Percentiles rank a stretch among this genome's conserved stretches.
Evolutionary conservation across 75 land plant species (phyloP).

Genomic region (Picea sitchensis): DNA sequence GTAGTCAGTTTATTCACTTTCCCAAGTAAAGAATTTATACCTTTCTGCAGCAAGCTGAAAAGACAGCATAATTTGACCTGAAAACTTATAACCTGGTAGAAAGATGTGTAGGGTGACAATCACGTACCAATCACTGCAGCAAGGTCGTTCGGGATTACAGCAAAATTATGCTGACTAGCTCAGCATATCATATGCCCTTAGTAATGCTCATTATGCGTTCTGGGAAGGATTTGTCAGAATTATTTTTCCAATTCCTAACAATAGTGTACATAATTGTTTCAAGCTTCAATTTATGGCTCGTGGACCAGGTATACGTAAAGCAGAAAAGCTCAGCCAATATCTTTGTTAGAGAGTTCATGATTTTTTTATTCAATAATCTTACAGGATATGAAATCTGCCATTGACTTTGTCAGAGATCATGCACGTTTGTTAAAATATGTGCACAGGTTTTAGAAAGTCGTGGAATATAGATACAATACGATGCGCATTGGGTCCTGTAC

Average conservation of each 20-base stretch:
- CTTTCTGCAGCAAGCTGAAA: not conserved
- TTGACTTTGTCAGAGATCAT: not conserved
- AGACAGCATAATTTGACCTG: not conserved
- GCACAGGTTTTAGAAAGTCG: not conserved
- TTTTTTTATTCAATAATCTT: not conserved
- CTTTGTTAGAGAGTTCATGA: not conserved
- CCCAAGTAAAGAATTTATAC: not conserved
- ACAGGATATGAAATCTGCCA: not conserved
- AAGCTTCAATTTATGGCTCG: conserved; percentile 3
- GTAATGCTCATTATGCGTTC: not conserved
- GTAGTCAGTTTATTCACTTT: conserved; percentile 5
- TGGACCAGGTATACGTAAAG: not conserved
- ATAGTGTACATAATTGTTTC: not conserved
- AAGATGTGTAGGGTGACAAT: not conserved
- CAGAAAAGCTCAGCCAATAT: not conserved
- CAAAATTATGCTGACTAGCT: not conserved
- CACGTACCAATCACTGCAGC: not conserved
- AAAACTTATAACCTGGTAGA: not conserved
- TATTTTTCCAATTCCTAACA: not conserved
- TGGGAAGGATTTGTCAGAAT: not conserved
- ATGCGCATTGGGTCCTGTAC: not conserved
- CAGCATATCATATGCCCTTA: not conserved
- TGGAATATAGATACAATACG: not conserved
- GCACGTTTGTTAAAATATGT: not conserved
- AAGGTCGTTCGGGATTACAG: not conserved